Evolutionary conservation across 768 basidiomycete genomes (phyloP).

Genomic region (Tremella yokohamensis): DNA sequence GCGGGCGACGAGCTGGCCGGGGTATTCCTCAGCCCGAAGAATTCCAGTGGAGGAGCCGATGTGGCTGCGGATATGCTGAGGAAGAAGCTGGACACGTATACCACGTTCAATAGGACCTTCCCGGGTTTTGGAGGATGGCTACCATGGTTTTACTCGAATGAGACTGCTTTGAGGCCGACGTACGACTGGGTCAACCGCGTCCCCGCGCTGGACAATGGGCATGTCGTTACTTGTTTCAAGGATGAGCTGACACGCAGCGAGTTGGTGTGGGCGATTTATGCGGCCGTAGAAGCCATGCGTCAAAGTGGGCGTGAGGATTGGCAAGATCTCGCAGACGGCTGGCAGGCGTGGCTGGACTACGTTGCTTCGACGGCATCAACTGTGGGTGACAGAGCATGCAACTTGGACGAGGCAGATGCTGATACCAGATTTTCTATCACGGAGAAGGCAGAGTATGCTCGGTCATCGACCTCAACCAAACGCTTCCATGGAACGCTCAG

Average conservation of each 20-base stretch:
- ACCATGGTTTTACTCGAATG: constrained; percentile 1
- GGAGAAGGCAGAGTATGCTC: background rate
- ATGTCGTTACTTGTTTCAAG: background rate
- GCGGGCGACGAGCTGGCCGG: constrained; percentile 1
- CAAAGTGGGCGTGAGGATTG: background rate
- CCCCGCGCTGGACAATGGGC: constrained; percentile 9
- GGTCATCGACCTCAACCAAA: background rate
- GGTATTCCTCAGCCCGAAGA: background rate
- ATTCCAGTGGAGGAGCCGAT: background rate
- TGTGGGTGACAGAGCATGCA: background rate
- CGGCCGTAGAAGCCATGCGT: background rate
- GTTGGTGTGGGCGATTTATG: background rate
- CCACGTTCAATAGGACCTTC: background rate
- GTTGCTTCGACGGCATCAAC: background rate
- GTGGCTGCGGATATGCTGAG: constrained; percentile 1
- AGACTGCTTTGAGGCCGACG: constrained; percentile 1
- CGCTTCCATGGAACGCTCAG: background rate
- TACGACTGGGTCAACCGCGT: constrained; percentile 4
- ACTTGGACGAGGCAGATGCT: too few species aligned
- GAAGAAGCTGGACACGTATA: constrained; percentile 4
- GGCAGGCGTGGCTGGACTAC: constrained; percentile 7
- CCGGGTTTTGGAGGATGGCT: constrained; percentile 1
- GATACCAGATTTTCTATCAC: constrained; percentile 1
- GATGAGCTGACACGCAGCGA: background rate
- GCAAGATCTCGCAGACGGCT: constrained; percentile 2